A percentile compares a stretch with the other conserved stretches of the same genome.
Conservation (phyloP, 1,284 basidiomycete genomes). For the Peniophora sp. region DNA sequence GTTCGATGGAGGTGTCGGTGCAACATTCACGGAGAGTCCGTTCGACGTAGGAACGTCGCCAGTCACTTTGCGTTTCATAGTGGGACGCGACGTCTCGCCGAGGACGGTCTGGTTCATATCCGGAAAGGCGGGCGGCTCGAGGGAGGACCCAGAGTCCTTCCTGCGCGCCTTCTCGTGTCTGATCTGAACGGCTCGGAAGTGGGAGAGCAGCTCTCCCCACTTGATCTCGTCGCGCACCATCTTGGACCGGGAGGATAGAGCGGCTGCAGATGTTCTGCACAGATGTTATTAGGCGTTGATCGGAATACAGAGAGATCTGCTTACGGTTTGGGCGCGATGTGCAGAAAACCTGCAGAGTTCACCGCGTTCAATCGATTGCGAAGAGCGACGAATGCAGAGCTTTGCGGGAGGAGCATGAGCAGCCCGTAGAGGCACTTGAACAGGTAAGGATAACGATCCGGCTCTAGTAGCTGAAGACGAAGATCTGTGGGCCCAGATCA, state of each 20-base stretch:
- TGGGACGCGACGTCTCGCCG: constrained; percentile 13
- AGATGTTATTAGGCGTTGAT: not conserved
- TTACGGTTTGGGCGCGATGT: constrained; percentile 78
- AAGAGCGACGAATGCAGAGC: constrained; percentile 91
- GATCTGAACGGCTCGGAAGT: constrained; percentile 78
- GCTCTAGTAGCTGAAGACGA: constrained; percentile 94
- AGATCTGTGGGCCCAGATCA: constrained; percentile 52
- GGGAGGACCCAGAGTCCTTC: constrained; percentile 34
- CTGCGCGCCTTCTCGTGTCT: constrained; percentile 84
- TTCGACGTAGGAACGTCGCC: constrained; percentile 8
- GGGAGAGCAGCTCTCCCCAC: constrained; percentile 85
- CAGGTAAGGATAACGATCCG: constrained; percentile 91
- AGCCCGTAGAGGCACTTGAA: constrained; percentile 98
- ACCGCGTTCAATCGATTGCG: constrained; percentile 92
- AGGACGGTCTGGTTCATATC: no score
- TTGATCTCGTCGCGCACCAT: constrained; percentile 83
- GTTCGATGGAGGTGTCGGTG: not conserved
- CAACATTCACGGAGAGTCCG: constrained; percentile 1
- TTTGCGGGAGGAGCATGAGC: constrained; percentile 96
- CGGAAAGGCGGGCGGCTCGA: constrained; percentile 7
- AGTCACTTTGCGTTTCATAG: constrained; percentile 50
- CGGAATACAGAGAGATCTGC: constrained; percentile 6
- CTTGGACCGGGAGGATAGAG: constrained; percentile 58
- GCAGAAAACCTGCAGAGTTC: constrained; percentile 89
- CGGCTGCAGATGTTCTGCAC: constrained; percentile 22